A percentile compares a stretch with the other conserved stretches of the same genome.
Evolutionary conservation across 495 filamentous ascomycete genomes (phyloP).

Genomic region (Neurospora sp.): DNA sequence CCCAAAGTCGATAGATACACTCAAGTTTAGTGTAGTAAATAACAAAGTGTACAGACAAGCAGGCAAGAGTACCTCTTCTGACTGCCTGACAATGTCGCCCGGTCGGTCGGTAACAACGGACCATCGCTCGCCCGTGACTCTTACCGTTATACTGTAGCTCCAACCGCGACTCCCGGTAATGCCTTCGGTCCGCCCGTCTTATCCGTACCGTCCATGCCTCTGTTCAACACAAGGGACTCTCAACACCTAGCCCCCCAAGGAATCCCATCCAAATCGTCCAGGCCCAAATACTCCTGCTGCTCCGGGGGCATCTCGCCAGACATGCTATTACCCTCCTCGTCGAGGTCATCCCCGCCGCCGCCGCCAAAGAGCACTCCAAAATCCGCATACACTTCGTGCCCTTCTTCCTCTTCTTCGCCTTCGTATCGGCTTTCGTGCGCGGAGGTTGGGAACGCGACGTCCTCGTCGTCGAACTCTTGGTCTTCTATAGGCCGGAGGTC

Average conservation of each 20-base stretch:
- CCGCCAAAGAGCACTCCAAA: slow-evolving; percentile 38
- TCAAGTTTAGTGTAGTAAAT: not conserved
- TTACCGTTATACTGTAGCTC: not conserved
- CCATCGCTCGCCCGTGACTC: not conserved
- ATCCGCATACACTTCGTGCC: slow-evolving; percentile 36
- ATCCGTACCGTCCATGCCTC: too few species aligned
- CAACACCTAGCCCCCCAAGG: slow-evolving; percentile 22
- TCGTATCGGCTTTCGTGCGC: slow-evolving; percentile 35
- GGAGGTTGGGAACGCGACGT: slow-evolving; percentile 34
- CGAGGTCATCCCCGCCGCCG: slow-evolving; percentile 5
- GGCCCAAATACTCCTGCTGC: not conserved
- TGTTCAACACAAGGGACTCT: too few species aligned
- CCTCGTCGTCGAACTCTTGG: slow-evolving; percentile 17
- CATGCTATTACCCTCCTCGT: slow-evolving; percentile 1
- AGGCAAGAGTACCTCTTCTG: not conserved
- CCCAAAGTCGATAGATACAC: not conserved
- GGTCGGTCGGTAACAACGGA: not conserved
- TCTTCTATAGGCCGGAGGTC: slow-evolving; percentile 12
- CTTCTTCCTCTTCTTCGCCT: slow-evolving; percentile 29
- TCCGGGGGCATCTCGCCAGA: slow-evolving; percentile 5
- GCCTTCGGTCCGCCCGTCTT: too few species aligned
- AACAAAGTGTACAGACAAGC: not conserved
- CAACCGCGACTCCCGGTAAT: not conserved
- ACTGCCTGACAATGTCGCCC: not conserved
- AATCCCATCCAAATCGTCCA: slow-evolving; percentile 26